phyloP scores from a whole-genome alignment of 1,284 basidiomycete genomes.

The Pascua guehoae region DNA sequence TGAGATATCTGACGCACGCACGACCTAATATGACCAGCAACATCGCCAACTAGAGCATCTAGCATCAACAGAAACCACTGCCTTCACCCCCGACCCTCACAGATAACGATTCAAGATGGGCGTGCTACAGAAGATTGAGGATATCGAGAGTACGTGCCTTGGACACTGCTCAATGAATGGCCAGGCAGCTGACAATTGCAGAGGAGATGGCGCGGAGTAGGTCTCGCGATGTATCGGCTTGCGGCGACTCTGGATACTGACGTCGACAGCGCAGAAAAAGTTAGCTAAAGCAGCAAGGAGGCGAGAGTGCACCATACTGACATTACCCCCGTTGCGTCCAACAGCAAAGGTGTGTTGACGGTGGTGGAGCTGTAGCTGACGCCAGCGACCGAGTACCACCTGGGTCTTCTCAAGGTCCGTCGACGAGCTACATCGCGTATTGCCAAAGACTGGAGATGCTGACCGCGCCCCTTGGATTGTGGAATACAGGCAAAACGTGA shows the following conservation, averaged over 20 bases:
- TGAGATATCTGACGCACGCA: too few relatives aligned
- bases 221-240: constrained; percentile 38
- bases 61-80: neutral
- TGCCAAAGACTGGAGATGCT: constrained; percentile 1
- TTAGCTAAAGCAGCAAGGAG: constrained; percentile 55
- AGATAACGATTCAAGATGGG: constrained; percentile 59
- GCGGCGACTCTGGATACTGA: neutral
- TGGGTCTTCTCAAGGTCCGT: constrained; percentile 50
- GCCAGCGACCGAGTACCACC: constrained; percentile 81
- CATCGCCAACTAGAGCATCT: too few relatives aligned
- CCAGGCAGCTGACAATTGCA: constrained; percentile 41
- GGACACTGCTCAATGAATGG: neutral
- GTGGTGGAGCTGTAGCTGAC: constrained; percentile 6
- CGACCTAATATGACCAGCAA: too few relatives aligned
- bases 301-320: neutral
- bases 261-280: constrained; percentile 77
- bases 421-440: too few relatives aligned
- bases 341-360: constrained; percentile 21
- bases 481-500: constrained; percentile 35
- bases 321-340: neutral
- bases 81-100: neutral
- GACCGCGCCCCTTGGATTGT: neutral
- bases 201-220: constrained; percentile 93
- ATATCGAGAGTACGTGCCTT: constrained; percentile 72
- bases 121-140: constrained; percentile 90